phyloP scores from a whole-genome alignment of 2,329 filamentous ascomycete genomes.

The Aspergillus sclerotialis region DNA sequence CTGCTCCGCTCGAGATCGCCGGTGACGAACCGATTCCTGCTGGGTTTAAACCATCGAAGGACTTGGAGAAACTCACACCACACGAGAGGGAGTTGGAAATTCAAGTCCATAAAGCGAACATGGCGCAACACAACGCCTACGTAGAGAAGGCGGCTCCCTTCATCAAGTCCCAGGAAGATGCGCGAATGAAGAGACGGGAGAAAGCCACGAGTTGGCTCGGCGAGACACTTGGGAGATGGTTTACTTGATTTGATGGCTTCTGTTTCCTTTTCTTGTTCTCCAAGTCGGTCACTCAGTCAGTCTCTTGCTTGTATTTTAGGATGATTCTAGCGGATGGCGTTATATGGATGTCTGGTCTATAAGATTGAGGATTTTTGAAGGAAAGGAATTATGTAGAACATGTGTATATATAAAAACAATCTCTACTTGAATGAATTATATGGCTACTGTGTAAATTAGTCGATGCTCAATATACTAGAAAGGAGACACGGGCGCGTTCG shows the following conservation, averaged over 20 bases:
- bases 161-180: conserved; percentile 30
- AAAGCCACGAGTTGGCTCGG: conserved; percentile 37
- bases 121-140: conserved; percentile 31
- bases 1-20: conserved; percentile 25
- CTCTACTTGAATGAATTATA: too few relatives aligned
- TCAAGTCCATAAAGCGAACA: conserved; percentile 28
- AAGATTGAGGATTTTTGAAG: too few relatives aligned
- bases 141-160: conserved; percentile 28
- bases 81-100: conserved; percentile 42
- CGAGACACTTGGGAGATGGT: conserved; percentile 36
- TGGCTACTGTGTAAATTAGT: too few relatives aligned
- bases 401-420: too few relatives aligned
- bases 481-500: too few relatives aligned
- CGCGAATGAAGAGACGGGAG: conserved; percentile 31
- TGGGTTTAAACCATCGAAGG: conserved; percentile 30
- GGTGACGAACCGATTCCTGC: conserved; percentile 29
- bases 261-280: conserved; percentile 3
- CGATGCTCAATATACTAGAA: too few relatives aligned
- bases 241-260: conserved; percentile 21
- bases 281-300: too few relatives aligned
- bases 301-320: conserved; percentile 9
- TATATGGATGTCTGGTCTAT: too few relatives aligned
- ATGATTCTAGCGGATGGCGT: conserved; percentile 1
- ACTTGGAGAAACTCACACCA: conserved; percentile 35
- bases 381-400: too few relatives aligned